Percentiles rank a stretch among this genome's conserved stretches.
Conservation (phyloP, 345 rosid species). For the Lepidium sativum region DNA sequence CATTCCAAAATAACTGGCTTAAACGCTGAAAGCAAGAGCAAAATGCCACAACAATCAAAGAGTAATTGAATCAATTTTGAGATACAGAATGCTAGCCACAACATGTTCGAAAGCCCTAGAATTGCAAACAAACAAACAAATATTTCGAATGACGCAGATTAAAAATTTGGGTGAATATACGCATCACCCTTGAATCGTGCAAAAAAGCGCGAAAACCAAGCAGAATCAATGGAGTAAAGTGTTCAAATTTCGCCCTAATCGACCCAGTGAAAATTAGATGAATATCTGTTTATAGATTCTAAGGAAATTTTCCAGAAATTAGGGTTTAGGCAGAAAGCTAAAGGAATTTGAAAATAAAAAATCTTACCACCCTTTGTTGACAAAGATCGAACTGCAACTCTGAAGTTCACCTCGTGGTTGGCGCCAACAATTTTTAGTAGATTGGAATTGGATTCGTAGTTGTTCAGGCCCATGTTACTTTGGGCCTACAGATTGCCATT, state of each 20-base stretch:
- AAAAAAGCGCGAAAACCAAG: not conserved
- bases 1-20: not conserved
- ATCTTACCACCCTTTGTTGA: not conserved
- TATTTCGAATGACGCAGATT: not conserved
- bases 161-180: not conserved
- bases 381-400: not conserved
- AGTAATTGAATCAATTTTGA: not conserved
- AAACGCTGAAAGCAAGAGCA: not conserved
- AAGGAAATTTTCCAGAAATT: not conserved
- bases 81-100: not conserved
- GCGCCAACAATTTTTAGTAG: conserved; percentile 3
- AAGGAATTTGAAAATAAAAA: not conserved
- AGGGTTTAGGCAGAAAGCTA: not conserved
- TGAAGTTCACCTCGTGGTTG: not conserved
- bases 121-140: not conserved
- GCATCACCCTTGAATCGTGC: not conserved
- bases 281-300: not conserved
- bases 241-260: not conserved
- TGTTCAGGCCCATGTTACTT: not conserved
- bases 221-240: not conserved
- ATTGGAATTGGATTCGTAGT: not conserved
- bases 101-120: not conserved
- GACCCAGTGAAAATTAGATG: not conserved
- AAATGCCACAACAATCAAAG: not conserved
- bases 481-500: conserved; percentile 4